Percentiles rank a stretch among this genome's conserved stretches.
These are phyloP conservation scores for Dissophora ornata DNA, from an alignment of 192 early-diverging fungal species.

Conservation along the genomic window DNA sequence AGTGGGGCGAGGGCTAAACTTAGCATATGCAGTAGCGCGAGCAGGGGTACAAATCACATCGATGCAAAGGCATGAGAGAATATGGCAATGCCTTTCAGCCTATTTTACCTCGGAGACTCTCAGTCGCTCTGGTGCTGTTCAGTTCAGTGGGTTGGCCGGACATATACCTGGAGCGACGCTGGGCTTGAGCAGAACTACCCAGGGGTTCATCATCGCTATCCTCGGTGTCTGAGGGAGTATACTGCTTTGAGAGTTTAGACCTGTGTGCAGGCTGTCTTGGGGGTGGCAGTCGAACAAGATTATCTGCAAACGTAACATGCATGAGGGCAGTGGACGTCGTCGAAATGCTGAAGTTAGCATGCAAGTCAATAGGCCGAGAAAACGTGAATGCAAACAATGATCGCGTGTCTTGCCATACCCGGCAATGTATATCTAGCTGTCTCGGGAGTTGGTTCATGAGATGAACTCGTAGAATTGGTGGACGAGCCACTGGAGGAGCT, in stretches of 20 bases:
- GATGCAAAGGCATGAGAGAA: not conserved
- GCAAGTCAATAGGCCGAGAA: not conserved
- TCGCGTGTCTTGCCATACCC: constrained; percentile 9
- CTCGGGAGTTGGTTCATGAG: constrained; percentile 2
- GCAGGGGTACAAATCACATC: not conserved
- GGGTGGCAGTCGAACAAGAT: constrained; percentile 15
- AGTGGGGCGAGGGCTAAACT: not conserved
- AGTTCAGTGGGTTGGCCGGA: constrained; percentile 1
- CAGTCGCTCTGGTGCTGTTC: constrained; percentile 16
- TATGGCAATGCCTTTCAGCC: not conserved
- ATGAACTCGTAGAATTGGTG: constrained; percentile 15
- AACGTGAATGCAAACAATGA: not conserved
- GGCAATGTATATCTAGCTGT: constrained; percentile 8
- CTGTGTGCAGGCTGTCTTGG: constrained; percentile 27
- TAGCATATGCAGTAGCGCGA: not conserved
- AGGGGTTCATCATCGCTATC: constrained; percentile 40
- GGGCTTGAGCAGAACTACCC: constrained; percentile 5
- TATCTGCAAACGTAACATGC: constrained; percentile 7
- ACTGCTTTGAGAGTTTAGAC: constrained; percentile 44
- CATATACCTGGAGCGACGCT: not conserved
- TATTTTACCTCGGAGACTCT: constrained; percentile 29
- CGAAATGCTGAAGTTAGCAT: too few relatives aligned
- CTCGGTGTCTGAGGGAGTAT: constrained; percentile 44
- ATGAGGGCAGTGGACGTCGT: not conserved
- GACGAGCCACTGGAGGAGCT: constrained; percentile 6